phyloP scores from a whole-genome alignment of 2,329 filamentous ascomycete species.

The Chrysoporthe deuterocubensis region DNA sequence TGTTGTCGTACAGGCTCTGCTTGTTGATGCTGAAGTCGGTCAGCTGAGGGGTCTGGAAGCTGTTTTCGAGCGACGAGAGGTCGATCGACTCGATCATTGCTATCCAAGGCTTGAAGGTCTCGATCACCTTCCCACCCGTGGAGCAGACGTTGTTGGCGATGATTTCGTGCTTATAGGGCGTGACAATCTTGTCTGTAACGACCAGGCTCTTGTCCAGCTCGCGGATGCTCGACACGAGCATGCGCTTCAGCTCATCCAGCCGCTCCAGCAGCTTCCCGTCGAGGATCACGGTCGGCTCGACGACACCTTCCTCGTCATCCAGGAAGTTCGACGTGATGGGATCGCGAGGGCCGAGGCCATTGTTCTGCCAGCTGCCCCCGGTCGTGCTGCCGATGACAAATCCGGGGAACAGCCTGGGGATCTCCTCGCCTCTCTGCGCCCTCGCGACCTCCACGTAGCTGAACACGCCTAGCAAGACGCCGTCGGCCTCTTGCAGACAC shows the following conservation, averaged over 20 bases:
- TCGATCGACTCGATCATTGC: slow-evolving; percentile 91
- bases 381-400: slow-evolving; percentile 85
- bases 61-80: slow-evolving; percentile 75
- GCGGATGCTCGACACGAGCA: slow-evolving; percentile 83
- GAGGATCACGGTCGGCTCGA: slow-evolving; percentile 74
- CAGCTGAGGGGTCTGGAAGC: slow-evolving; percentile 82
- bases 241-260: slow-evolving; percentile 82
- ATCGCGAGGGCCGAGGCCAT: slow-evolving; percentile 67
- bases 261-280: slow-evolving; percentile 80
- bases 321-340: slow-evolving; percentile 81
- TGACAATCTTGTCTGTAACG: slow-evolving; percentile 80
- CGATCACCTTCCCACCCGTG: slow-evolving; percentile 78
- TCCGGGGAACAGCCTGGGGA: slow-evolving; percentile 88
- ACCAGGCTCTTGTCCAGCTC: slow-evolving; percentile 84
- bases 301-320: slow-evolving; percentile 75
- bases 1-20: slow-evolving; percentile 90
- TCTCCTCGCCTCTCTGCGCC: slow-evolving; percentile 90
- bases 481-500: slow-evolving; percentile 95
- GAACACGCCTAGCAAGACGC: slow-evolving; percentile 89
- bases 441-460: slow-evolving; percentile 95
- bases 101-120: slow-evolving; percentile 89
- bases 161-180: slow-evolving; percentile 74
- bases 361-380: slow-evolving; percentile 88
- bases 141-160: slow-evolving; percentile 83
- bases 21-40: slow-evolving; percentile 89